These are phyloP conservation scores for Fomitopsis serialis DNA, from an alignment of 768 basidiomycete genomes.

Conservation along the genomic window DNA sequence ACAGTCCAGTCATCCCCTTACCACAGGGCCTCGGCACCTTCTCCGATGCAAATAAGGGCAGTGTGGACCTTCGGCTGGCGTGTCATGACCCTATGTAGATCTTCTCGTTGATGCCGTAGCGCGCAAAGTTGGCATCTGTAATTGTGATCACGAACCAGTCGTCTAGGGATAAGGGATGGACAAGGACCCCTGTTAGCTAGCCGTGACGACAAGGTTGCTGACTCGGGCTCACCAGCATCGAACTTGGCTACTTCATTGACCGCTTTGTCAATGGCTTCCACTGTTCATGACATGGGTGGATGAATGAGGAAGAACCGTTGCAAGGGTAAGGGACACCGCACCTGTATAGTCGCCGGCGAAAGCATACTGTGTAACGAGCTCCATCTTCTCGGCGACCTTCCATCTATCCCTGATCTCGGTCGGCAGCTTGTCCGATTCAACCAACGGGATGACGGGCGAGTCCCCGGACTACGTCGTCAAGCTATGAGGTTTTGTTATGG, in stretches of 20 bases:
- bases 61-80: slow-evolving; percentile 60
- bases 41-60: slow-evolving; percentile 63
- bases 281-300: too few relatives aligned
- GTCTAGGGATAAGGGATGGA: slow-evolving; percentile 29
- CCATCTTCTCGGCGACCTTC: slow-evolving; percentile 69
- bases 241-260: slow-evolving; percentile 55
- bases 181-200: neutral
- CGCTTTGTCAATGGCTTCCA: slow-evolving; percentile 61
- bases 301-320: neutral
- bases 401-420: slow-evolving; percentile 53
- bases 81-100: slow-evolving; percentile 52
- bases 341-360: slow-evolving; percentile 66
- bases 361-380: slow-evolving; percentile 60
- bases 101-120: slow-evolving; percentile 56
- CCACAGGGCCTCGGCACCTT: slow-evolving; percentile 63
- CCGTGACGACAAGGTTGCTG: neutral
- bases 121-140: slow-evolving; percentile 65
- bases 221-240: slow-evolving; percentile 43
- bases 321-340: slow-evolving; percentile 16
- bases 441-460: slow-evolving; percentile 48
- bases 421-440: slow-evolving; percentile 43
- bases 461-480: slow-evolving; percentile 49
- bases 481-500: neutral
- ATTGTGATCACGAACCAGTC: slow-evolving; percentile 71
- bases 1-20: slow-evolving; percentile 20